Evolutionary conservation across 495 filamentous ascomycete genomes (phyloP), one percentile per base, ranked within the genome.

Genomic region (Penicillium angulare): DNA sequence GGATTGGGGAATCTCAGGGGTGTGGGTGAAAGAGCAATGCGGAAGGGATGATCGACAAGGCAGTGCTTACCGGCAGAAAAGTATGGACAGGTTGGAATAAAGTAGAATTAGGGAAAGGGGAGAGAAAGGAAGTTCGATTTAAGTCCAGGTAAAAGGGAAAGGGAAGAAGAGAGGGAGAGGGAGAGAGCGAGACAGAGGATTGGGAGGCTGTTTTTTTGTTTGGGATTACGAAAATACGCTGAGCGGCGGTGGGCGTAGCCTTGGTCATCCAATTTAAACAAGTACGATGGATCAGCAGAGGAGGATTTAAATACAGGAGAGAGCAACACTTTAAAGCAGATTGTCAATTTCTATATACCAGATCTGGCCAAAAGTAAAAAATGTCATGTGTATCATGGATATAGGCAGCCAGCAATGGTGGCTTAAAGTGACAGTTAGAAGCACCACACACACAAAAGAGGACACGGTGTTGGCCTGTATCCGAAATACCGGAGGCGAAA

Each of bases 401-500:
- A n/a, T n/a, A n/a, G n/a, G n/a, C n/a, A n/a, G n/a, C n/a, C n/a
- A n/a, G n/a, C n/a, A n/a, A n/a, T n/a, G n/a, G n/a, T n/a, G n/a
- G n/a, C n/a, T n/a, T n/a, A n/a, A n/a, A n/a, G n/a, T n/a, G 16
- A 38, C 9, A 38, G 17, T 18, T 38, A 38, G 16, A 18, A 38
- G 15, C 16, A 21, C 8, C 17, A 33, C 23, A 43, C 43, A 13
- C 16, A 31, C 16, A 38, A 45, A 65, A 71, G 53, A 75, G 73
- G 73, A 74, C 73, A 76, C 73, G 44, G 71, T 76, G 73, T 75
- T 71, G 65, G 55, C 55, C 52, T 50, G 62, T 47, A 47, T 31
- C 42, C 24, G 33, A 49, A 53, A 49, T 62, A 62, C 55, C 42
- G 39, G 34, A 55, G 40, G 55, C 55, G 45, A 52, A 49, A 51